Evolutionary conservation across 768 basidiomycete genomes (phyloP).

Genomic region (Leucocoprinus leucothites): DNA sequence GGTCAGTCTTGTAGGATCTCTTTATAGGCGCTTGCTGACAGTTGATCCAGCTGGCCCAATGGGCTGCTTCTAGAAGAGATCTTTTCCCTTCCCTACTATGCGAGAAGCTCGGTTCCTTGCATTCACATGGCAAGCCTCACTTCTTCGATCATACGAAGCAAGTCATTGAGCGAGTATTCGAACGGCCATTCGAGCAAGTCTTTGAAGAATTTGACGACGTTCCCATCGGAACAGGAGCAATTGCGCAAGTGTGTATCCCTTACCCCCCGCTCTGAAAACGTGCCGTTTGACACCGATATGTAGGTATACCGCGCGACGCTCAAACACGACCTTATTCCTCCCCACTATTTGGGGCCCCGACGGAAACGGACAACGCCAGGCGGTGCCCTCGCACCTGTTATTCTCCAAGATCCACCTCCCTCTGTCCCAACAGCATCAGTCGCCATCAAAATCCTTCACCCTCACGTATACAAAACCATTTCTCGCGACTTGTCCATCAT

Average conservation of each 20-base stretch:
- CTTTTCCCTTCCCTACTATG: conserved; percentile 88
- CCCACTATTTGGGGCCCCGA: conserved; percentile 78
- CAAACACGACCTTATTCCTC: conserved; percentile 80
- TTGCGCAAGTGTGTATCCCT: conserved; percentile 67
- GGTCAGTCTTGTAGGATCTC: conserved; percentile 37
- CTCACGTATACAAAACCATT: conserved; percentile 78
- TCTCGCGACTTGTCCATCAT: conserved; percentile 91
- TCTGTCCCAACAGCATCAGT: conserved; percentile 82
- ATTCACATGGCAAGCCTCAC: conserved; percentile 86
- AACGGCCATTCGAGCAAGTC: conserved; percentile 78
- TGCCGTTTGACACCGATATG: neutral
- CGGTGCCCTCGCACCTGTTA: conserved; percentile 44
- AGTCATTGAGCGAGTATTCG: conserved; percentile 83
- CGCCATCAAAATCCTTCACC: conserved; percentile 96
- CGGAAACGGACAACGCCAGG: conserved; percentile 49
- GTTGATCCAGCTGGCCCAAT: conserved; percentile 79
- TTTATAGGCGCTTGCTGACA: conserved; percentile 13
- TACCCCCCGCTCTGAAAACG: neutral
- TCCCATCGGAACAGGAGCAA: conserved; percentile 98
- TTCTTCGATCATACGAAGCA: conserved; percentile 72
- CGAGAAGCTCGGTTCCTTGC: conserved; percentile 77
- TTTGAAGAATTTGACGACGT: conserved; percentile 85
- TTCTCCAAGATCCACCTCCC: conserved; percentile 64
- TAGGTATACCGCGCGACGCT: conserved; percentile 90
- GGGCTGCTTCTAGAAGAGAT: conserved; percentile 95